phyloP scores from a whole-genome alignment of 352 stramenopile species.

The Globisporangium apiculatum region DNA sequence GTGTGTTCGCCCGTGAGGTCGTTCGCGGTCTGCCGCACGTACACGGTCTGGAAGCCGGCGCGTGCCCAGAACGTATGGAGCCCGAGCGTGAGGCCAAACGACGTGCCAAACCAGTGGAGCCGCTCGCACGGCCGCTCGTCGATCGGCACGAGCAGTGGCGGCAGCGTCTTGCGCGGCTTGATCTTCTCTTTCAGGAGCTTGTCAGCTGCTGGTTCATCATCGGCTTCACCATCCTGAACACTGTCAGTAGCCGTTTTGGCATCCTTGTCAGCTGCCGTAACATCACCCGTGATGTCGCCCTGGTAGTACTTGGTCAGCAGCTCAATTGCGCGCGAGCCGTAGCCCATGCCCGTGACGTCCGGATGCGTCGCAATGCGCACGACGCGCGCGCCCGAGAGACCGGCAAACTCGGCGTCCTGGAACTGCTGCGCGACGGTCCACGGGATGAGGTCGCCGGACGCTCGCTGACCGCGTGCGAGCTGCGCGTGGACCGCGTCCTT shows the following conservation, averaged over 20 bases:
- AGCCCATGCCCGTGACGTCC: slow-evolving; percentile 96
- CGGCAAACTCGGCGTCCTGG: slow-evolving; percentile 96
- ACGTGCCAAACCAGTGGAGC: slow-evolving; percentile 98
- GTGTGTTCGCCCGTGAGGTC: slow-evolving; percentile 99
- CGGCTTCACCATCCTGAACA: slow-evolving; percentile 16
- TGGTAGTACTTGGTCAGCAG: slow-evolving; percentile 98
- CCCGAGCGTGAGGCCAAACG: slow-evolving; percentile 94
- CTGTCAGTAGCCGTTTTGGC: slow-evolving; percentile 27
- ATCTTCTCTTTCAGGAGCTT: slow-evolving; percentile 85
- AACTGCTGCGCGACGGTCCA: slow-evolving; percentile 99
- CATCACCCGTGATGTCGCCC: slow-evolving; percentile 87
- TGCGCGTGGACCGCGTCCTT: slow-evolving; percentile 94
- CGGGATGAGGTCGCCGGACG: slow-evolving; percentile 97
- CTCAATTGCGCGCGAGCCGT: slow-evolving; percentile 94
- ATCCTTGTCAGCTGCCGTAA: slow-evolving; percentile 26
- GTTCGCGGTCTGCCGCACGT: slow-evolving; percentile 98
- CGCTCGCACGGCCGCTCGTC: slow-evolving; percentile 91
- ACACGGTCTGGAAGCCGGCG: slow-evolving; percentile 93
- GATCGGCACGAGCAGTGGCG: slow-evolving; percentile 94
- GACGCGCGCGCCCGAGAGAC: slow-evolving; percentile 94
- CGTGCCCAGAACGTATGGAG: slow-evolving; percentile 98
- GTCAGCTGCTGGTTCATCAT: slow-evolving; percentile 42
- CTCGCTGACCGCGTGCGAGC: slow-evolving; percentile 93
- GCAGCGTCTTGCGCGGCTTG: slow-evolving; percentile 94
- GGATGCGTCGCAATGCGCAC: slow-evolving; percentile 98